Evolutionary conservation across 768 basidiomycete genomes (phyloP).

Genomic region (Hygrophorus pudorinus): DNA sequence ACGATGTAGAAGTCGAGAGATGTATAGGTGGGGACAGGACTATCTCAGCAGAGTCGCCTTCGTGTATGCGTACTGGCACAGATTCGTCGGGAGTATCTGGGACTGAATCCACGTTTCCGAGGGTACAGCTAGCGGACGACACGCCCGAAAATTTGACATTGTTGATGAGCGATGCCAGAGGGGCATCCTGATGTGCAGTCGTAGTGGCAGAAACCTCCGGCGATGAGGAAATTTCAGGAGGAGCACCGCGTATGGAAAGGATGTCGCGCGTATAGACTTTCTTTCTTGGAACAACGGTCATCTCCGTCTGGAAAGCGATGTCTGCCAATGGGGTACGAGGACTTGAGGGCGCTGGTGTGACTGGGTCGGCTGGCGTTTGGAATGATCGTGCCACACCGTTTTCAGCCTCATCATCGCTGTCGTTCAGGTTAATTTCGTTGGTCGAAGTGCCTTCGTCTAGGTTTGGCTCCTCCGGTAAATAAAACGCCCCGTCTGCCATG

Average conservation of each 20-base stretch:
- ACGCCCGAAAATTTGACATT: conserved; percentile 13
- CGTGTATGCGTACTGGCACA: too few species aligned
- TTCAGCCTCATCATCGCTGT: conserved; percentile 12
- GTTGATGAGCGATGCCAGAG: conserved; percentile 11
- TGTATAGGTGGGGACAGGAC: neutral
- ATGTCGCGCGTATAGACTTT: conserved; percentile 11
- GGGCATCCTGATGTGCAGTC: neutral
- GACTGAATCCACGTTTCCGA: neutral
- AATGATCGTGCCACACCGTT: neutral
- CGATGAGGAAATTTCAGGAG: too few species aligned
- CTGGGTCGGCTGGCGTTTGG: too few species aligned
- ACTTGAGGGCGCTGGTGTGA: neutral
- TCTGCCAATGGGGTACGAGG: conserved; percentile 31
- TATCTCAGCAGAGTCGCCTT: conserved; percentile 1
- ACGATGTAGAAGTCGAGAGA: too few species aligned
- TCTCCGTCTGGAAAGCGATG: conserved; percentile 22
- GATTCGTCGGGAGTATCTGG: too few species aligned
- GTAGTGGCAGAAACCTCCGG: neutral
- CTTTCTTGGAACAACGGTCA: conserved; percentile 23
- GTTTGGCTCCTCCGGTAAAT: conserved; percentile 18
- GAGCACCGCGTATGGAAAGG: too few species aligned
- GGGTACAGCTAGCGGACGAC: conserved; percentile 11
- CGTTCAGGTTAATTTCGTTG: conserved; percentile 28
- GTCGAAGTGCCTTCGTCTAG: conserved; percentile 9
- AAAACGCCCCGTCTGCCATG: conserved; percentile 26